A percentile compares a stretch with the other conserved stretches of the same genome.
Evolutionary conservation across 306 rosid species (phyloP).

Genomic region (Cucurbita maxima): DNA sequence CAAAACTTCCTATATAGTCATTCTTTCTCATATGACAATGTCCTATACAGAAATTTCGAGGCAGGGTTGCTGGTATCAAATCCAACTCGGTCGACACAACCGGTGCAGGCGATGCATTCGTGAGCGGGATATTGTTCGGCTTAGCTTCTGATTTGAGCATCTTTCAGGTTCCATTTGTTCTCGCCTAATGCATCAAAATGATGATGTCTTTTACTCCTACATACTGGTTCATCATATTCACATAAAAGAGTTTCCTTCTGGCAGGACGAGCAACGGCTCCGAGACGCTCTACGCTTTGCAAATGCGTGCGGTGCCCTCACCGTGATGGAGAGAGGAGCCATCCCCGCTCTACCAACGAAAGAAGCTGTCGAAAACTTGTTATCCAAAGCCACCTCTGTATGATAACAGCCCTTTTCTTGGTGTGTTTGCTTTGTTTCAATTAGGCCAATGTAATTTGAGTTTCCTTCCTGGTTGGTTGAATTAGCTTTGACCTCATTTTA

Average conservation of each 20-base stretch:
- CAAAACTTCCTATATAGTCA: not conserved
- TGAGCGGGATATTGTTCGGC: slow-evolving; percentile 55
- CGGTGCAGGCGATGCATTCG: slow-evolving; percentile 96
- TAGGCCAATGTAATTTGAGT: slow-evolving; percentile 5
- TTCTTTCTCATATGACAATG: not conserved
- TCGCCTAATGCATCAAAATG: not conserved
- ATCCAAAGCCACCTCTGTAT: slow-evolving; percentile 16
- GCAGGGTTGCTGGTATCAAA: slow-evolving; percentile 64
- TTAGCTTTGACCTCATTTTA: not conserved
- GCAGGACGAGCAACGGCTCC: slow-evolving; percentile 51
- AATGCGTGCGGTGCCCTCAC: slow-evolving; percentile 80
- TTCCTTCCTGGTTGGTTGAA: not conserved
- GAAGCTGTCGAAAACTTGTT: slow-evolving; percentile 43
- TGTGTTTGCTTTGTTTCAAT: not conserved
- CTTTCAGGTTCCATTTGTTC: slow-evolving; percentile 28
- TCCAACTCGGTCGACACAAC: slow-evolving; percentile 78
- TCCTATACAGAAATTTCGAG: slow-evolving; percentile 43
- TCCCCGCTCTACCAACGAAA: slow-evolving; percentile 70
- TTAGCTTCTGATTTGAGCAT: slow-evolving; percentile 48
- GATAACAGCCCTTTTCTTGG: not conserved
- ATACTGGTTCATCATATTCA: not conserved
- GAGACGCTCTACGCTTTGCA: slow-evolving; percentile 57
- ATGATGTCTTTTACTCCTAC: not conserved
- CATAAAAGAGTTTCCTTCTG: not conserved
- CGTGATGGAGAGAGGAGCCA: slow-evolving; percentile 73